Percentiles rank a stretch among this genome's conserved stretches.
phyloP scores from a whole-genome alignment of 2,329 filamentous ascomycete genomes.

The Beauveria medogensis region DNA sequence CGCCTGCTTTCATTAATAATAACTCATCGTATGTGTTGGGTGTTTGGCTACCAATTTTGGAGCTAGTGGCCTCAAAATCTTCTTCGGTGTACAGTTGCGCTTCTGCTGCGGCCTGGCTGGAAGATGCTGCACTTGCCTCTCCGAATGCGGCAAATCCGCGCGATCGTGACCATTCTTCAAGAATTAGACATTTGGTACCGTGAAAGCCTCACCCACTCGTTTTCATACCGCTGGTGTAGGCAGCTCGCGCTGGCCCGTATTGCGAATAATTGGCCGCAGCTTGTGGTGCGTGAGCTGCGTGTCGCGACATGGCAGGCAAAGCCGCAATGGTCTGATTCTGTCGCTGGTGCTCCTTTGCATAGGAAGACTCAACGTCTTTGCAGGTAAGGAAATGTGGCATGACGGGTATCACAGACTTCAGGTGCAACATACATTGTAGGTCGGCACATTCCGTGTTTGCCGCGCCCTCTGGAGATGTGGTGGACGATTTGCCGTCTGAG shows the following conservation, averaged over 20 bases:
- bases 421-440: constrained; percentile 3
- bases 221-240: background rate
- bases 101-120: background rate
- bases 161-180: background rate
- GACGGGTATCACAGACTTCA: background rate
- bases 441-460: background rate
- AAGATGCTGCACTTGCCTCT: background rate
- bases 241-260: background rate
- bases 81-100: background rate
- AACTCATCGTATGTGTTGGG: background rate
- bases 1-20: background rate
- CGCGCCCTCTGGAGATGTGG: background rate
- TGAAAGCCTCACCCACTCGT: too few species aligned
- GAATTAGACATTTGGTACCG: background rate
- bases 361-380: background rate
- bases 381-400: background rate
- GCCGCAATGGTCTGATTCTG: background rate
- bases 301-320: background rate
- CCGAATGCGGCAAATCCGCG: background rate
- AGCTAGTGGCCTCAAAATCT: background rate
- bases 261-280: background rate
- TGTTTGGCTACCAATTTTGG: background rate
- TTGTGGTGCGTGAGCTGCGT: background rate
- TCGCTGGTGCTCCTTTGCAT: background rate
- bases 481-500: constrained; percentile 3